These are phyloP conservation scores for Annulohypoxylon bovei DNA, from an alignment of 495 filamentous ascomycete genomes.

Conservation along the genomic window DNA sequence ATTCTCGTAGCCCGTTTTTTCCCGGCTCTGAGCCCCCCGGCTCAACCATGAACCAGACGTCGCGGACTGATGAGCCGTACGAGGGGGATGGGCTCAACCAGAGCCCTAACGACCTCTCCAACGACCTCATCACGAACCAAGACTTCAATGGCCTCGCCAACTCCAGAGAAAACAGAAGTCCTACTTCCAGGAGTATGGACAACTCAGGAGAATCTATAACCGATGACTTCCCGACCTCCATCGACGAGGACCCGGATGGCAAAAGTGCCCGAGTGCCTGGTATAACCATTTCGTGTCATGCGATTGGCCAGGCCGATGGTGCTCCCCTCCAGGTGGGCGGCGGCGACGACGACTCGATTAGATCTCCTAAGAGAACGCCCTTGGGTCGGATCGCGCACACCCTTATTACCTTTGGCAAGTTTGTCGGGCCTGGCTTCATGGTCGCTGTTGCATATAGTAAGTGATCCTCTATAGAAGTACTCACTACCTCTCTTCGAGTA, in stretches of 20 bases:
- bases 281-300: slow-evolving; percentile 25
- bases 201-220: slow-evolving; percentile 41
- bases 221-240: slow-evolving; percentile 10
- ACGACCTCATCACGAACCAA: slow-evolving; percentile 65
- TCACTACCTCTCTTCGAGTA: neutral
- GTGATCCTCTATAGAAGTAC: slow-evolving; percentile 18
- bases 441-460: slow-evolving; percentile 74
- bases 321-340: slow-evolving; percentile 1
- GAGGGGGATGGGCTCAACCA: slow-evolving; percentile 65
- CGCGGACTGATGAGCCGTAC: slow-evolving; percentile 61
- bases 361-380: slow-evolving; percentile 26
- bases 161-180: slow-evolving; percentile 47
- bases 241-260: slow-evolving; percentile 36
- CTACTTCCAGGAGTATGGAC: slow-evolving; percentile 34
- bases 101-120: slow-evolving; percentile 62
- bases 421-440: slow-evolving; percentile 88
- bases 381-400: slow-evolving; percentile 46
- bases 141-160: slow-evolving; percentile 69
- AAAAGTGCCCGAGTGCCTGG: neutral
- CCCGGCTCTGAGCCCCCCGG: neutral
- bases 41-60: slow-evolving; percentile 64
- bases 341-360: slow-evolving; percentile 13
- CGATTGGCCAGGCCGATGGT: slow-evolving; percentile 23
- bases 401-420: slow-evolving; percentile 73
- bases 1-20: slow-evolving; percentile 9